Percentiles rank a stretch among this genome's conserved stretches.
These are phyloP conservation scores for Phialophora macrospora DNA, from an alignment of 2,329 filamentous ascomycete genomes.

Conservation along the genomic window DNA sequence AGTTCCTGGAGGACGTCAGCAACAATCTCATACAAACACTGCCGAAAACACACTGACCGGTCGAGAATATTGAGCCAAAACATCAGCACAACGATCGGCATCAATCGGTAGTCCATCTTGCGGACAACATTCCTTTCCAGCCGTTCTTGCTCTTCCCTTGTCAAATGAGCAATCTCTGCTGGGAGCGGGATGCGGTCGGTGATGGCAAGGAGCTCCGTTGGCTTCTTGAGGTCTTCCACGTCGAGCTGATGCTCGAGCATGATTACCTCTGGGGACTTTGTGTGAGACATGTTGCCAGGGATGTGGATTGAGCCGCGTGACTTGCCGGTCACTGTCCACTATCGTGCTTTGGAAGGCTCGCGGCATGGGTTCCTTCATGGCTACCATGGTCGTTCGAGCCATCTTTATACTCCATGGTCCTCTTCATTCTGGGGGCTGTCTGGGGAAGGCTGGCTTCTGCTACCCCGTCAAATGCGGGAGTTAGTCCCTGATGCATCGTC, in stretches of 20 bases:
- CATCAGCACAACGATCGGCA: constrained; percentile 55
- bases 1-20: neutral
- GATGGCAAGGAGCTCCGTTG: too few relatives aligned
- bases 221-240: constrained; percentile 10
- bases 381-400: too few relatives aligned
- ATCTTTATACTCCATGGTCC: too few relatives aligned
- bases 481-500: too few relatives aligned
- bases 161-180: neutral
- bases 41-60: neutral
- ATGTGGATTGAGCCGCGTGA: too few relatives aligned
- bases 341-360: too few relatives aligned
- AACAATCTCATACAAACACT: neutral
- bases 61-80: neutral
- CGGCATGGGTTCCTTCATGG: too few relatives aligned
- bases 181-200: neutral
- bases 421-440: too few relatives aligned
- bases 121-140: constrained; percentile 65
- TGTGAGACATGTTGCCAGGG: too few relatives aligned
- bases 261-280: neutral
- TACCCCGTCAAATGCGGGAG: too few relatives aligned
- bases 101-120: constrained; percentile 70
- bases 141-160: constrained; percentile 53
- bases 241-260: constrained; percentile 8
- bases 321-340: too few relatives aligned
- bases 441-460: too few relatives aligned